Conservation (phyloP, 83 land plant species). For the Picea engelmannii region DNA sequence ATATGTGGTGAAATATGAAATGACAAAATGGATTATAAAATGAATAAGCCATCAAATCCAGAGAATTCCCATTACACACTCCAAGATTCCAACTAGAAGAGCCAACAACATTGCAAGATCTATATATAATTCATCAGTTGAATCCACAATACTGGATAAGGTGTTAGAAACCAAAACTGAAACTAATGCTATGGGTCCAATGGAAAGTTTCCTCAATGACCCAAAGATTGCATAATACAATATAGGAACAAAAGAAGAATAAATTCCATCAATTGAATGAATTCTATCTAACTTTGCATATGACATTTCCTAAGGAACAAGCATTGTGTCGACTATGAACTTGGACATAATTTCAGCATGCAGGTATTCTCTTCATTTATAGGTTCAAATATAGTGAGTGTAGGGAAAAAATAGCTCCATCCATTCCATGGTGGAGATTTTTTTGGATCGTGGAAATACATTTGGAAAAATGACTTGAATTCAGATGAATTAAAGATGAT, state of each 20-base stretch:
- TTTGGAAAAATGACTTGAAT: too few relatives aligned
- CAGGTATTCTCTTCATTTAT: too few relatives aligned
- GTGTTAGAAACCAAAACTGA: constrained; percentile 91
- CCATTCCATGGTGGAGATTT: too few relatives aligned
- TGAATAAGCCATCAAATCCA: constrained; percentile 96
- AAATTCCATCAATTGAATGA: constrained; percentile 92
- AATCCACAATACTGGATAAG: constrained; percentile 58
- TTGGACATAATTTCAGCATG: too few relatives aligned
- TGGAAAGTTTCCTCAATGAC: constrained; percentile 93
- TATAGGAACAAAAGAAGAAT: constrained; percentile 89
- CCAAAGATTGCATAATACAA: constrained; percentile 93
- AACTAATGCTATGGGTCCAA: constrained; percentile 93
- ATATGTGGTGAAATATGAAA: constrained; percentile 68
- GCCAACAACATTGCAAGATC: constrained; percentile 92
- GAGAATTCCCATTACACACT: constrained; percentile 85
- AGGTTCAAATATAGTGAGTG: too few relatives aligned
- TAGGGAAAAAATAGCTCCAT: too few relatives aligned
- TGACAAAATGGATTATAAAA: constrained; percentile 93
- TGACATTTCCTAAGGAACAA: constrained; percentile 78
- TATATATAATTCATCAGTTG: constrained; percentile 64
- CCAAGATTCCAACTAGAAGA: constrained; percentile 89
- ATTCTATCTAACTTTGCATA: constrained; percentile 97
- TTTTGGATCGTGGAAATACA: too few relatives aligned
- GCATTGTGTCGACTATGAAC: too few relatives aligned
- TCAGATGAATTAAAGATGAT: too few relatives aligned